Evolutionary conservation across 1,284 basidiomycete genomes (phyloP).

Genomic region (Golubevia sp.): DNA sequence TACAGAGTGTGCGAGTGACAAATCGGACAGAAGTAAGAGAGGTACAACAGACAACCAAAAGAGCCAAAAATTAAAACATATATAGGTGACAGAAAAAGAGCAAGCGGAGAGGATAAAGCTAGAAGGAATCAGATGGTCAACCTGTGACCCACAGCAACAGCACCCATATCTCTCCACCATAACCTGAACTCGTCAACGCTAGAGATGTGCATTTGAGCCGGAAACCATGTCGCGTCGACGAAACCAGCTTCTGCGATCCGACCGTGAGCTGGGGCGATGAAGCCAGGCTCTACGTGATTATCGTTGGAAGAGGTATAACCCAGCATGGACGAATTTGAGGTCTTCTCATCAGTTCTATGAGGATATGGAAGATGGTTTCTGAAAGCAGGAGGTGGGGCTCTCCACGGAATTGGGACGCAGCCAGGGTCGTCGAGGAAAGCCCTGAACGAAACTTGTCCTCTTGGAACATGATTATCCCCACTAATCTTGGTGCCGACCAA

Average conservation of each 20-base stretch:
- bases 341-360: neutral
- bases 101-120: too few relatives aligned
- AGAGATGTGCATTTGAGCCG: constrained; percentile 22
- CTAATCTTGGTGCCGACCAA: constrained; percentile 35
- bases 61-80: too few relatives aligned
- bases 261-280: constrained; percentile 28
- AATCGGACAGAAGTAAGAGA: too few relatives aligned
- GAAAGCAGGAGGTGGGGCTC: constrained; percentile 18
- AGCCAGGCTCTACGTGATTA: constrained; percentile 14
- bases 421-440: constrained; percentile 36
- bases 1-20: too few relatives aligned
- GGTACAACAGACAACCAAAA: too few relatives aligned
- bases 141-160: constrained; percentile 30
- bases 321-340: neutral
- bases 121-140: constrained; percentile 9
- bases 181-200: constrained; percentile 33
- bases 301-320: neutral
- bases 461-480: constrained; percentile 37
- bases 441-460: constrained; percentile 31
- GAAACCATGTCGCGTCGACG: constrained; percentile 24
- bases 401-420: constrained; percentile 21
- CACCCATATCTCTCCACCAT: constrained; percentile 42
- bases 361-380: constrained; percentile 28
- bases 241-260: constrained; percentile 35
- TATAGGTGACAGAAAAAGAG: too few relatives aligned